Conservation (phyloP, 768 basidiomycete species). For the Rubroboletus satanas region DNA sequence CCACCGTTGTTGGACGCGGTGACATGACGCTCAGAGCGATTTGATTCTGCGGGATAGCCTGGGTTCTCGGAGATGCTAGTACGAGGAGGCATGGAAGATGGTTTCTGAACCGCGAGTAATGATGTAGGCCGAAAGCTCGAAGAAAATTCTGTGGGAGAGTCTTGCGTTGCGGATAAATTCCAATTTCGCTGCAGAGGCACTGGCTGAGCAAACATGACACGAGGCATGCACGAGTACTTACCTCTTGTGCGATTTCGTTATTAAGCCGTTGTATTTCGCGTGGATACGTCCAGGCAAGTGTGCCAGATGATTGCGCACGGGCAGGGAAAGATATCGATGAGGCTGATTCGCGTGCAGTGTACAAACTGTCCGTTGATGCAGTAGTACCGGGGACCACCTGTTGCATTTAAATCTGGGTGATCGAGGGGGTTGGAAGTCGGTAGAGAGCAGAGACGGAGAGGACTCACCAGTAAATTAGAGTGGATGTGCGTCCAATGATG, state of each 20-base stretch:
- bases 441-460: slow-evolving; percentile 12
- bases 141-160: slow-evolving; percentile 35
- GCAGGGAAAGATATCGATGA: slow-evolving; percentile 29
- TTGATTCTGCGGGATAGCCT: slow-evolving; percentile 18
- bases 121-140: slow-evolving; percentile 30
- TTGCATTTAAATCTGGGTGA: slow-evolving; percentile 60
- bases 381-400: slow-evolving; percentile 60
- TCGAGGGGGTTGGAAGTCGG: slow-evolving; percentile 22
- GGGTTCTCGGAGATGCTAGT: slow-evolving; percentile 30
- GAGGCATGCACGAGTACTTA: slow-evolving; percentile 29
- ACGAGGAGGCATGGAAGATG: slow-evolving; percentile 46
- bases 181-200: slow-evolving; percentile 39
- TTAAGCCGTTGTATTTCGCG: slow-evolving; percentile 36
- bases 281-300: slow-evolving; percentile 48
- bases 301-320: slow-evolving; percentile 31
- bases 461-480: slow-evolving; percentile 47
- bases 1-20: slow-evolving; percentile 34
- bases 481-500: slow-evolving; percentile 40
- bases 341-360: slow-evolving; percentile 36
- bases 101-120: slow-evolving; percentile 38
- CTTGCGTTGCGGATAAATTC: slow-evolving; percentile 41
- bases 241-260: slow-evolving; percentile 45
- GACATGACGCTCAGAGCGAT: slow-evolving; percentile 39
- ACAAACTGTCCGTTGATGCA: slow-evolving; percentile 34
- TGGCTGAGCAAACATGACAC: slow-evolving; percentile 23